A percentile compares a stretch with the other conserved stretches of the same genome.
phyloP scores from a whole-genome alignment of 495 filamentous ascomycete species.

The Aspergillus biplanus region DNA sequence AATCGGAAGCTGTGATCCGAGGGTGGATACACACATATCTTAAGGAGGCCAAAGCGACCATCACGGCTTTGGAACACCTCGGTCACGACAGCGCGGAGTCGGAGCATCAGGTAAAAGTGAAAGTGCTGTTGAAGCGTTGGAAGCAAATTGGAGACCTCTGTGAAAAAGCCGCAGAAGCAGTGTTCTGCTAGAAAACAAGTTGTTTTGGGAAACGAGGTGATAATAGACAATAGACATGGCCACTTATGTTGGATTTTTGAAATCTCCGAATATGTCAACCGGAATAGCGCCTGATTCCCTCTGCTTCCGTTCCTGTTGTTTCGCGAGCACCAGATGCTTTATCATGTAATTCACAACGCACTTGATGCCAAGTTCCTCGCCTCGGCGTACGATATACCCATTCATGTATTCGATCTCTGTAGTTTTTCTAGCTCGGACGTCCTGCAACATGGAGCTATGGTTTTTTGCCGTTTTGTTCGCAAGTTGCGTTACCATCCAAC shows the following conservation, averaged over 20 bases:
- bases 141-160: constrained; percentile 53
- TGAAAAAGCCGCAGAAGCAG: constrained; percentile 30
- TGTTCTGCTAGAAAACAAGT: constrained; percentile 27
- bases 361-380: constrained; percentile 66
- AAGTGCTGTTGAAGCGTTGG: constrained; percentile 53
- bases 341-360: constrained; percentile 71
- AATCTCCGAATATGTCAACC: constrained; percentile 31
- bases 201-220: constrained; percentile 1
- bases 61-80: constrained; percentile 40
- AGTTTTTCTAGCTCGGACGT: constrained; percentile 60
- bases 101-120: constrained; percentile 32
- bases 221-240: constrained; percentile 1
- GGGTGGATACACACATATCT: constrained; percentile 45
- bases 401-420: constrained; percentile 88
- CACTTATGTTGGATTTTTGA: background rate
- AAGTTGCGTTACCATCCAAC: constrained; percentile 57
- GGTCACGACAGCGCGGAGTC: constrained; percentile 28
- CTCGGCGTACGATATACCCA: constrained; percentile 76
- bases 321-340: constrained; percentile 57
- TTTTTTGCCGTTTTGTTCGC: constrained; percentile 67
- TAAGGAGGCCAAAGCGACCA: constrained; percentile 38
- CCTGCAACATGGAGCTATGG: constrained; percentile 80
- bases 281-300: constrained; percentile 39
- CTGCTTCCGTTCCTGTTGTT: constrained; percentile 24
- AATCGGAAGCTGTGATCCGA: constrained; percentile 40